Evolutionary conservation across 2,329 filamentous ascomycete species (phyloP), one percentile per base, ranked within the genome.

Genomic region (Aureobasidium melanogenum): DNA sequence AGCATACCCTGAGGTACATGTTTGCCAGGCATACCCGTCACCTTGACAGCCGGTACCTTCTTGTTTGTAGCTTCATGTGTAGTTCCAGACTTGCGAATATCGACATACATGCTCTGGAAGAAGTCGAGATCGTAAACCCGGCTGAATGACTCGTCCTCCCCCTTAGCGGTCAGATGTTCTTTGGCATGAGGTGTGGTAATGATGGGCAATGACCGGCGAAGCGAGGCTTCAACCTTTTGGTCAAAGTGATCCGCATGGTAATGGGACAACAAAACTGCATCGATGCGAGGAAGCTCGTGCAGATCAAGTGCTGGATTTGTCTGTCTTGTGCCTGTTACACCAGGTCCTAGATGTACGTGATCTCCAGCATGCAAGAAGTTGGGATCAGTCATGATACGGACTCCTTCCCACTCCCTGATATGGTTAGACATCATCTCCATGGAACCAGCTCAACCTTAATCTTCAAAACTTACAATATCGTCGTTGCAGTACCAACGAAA

Each of bases 361-460:
- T 87, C 84, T 34, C 84, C 84, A 1, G 80, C 79, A 66, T 86
- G 85, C 0, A 88, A 77, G 71, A 88, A 88, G 70, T 87, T 86
- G 9, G 84, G 82, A 62, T 77, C 81, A 0, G 82, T 84, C 52
- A 84, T 76, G 63, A 84, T 75, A 32, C 80, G 77, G 50, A 82
- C 69, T 46, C 77, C 78, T 63, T 76, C 70, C 79, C 79, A 84
- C 69, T 82, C 77, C 32, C 50, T 63, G 8, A 14, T 12, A 19
- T 32, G 2, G 14, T 58, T 2, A 39, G 55, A 6, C 5, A 14
- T 39, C 4, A 26, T 15, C 4, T 30, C 24, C 9, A 15, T 3
- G 10, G 22, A n/a, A n/a, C n/a, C n/a, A n/a, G n/a, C n/a, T n/a
- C n/a, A 3, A 9, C 34, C 22, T 43, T 15, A 1, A 15, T 43